Evolutionary conservation across 176 grass and related monocot genomes (phyloP).

Genomic region (Aechmea fasciata): DNA sequence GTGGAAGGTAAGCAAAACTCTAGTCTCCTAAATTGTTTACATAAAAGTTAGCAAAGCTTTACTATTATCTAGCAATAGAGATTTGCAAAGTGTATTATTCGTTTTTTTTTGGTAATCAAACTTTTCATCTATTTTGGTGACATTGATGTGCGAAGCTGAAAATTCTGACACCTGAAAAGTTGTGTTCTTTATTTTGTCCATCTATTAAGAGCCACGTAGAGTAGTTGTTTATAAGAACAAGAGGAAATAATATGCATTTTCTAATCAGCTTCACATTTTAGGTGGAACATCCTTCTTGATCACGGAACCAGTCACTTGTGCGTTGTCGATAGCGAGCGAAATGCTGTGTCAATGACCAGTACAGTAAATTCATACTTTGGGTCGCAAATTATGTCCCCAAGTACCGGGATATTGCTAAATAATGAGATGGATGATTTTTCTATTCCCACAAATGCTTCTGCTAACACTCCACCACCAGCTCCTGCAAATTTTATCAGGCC

Average conservation of each 20-base stretch:
- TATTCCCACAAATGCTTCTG: conserved; percentile 40
- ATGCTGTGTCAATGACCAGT: conserved; percentile 77
- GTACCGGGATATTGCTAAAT: conserved; percentile 75
- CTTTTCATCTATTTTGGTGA: too few species aligned
- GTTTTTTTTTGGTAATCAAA: background rate
- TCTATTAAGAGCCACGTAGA: background rate
- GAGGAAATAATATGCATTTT: background rate
- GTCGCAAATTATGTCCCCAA: conserved; percentile 58
- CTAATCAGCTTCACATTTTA: conserved; percentile 17
- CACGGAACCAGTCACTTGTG: conserved; percentile 88
- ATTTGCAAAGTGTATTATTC: background rate
- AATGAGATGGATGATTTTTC: conserved; percentile 99
- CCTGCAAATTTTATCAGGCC: conserved; percentile 72
- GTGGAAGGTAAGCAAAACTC: conserved; percentile 43
- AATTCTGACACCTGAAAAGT: too few species aligned
- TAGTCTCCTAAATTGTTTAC: background rate
- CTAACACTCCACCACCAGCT: conserved; percentile 37
- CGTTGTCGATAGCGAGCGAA: conserved; percentile 57
- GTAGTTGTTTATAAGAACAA: too few species aligned
- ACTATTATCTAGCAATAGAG: background rate
- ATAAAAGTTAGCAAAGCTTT: background rate
- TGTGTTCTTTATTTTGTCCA: background rate
- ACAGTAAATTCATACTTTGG: conserved; percentile 86
- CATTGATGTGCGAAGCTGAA: too few species aligned
- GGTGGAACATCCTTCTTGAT: conserved; percentile 81